Conservation (phyloP, 768 basidiomycete genomes). For the Paxillus ammoniavirescens region DNA sequence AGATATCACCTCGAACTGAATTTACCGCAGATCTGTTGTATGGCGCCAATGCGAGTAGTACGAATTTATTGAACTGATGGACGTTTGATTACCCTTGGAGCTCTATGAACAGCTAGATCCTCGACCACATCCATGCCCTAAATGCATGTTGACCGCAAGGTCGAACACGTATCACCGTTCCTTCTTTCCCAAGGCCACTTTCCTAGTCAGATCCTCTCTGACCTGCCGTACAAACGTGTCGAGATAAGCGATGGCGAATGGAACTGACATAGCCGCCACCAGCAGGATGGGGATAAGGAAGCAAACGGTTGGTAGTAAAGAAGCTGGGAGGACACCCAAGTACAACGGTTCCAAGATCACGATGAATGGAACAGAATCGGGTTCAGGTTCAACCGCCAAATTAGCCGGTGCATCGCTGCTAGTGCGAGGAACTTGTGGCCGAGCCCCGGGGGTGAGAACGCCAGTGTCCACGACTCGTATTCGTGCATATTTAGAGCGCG, state of each 20-base stretch:
- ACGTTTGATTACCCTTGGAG: not conserved
- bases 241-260: slow-evolving; percentile 17
- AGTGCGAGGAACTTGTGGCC: slow-evolving; percentile 6
- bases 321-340: slow-evolving; percentile 57
- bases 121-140: slow-evolving; percentile 18
- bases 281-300: slow-evolving; percentile 29
- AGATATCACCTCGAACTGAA: not conserved
- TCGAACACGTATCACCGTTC: slow-evolving; percentile 18
- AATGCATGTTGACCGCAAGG: slow-evolving; percentile 22
- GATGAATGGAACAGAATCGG: slow-evolving; percentile 50
- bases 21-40: slow-evolving; percentile 1
- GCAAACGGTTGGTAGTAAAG: slow-evolving; percentile 38
- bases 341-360: slow-evolving; percentile 59
- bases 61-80: not conserved
- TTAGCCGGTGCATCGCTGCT: slow-evolving; percentile 15
- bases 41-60: slow-evolving; percentile 1
- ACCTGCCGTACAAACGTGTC: slow-evolving; percentile 24
- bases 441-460: slow-evolving; percentile 40
- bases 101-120: not conserved
- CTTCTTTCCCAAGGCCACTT: slow-evolving; percentile 11
- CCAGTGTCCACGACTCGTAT: slow-evolving; percentile 54
- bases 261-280: slow-evolving; percentile 20
- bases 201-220: slow-evolving; percentile 16
- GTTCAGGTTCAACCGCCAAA: slow-evolving; percentile 16
- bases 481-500: slow-evolving; percentile 54